Percentiles rank a stretch among this genome's conserved stretches.
These are phyloP conservation scores for Phytophthora lateralis DNA, from an alignment of 352 stramenopile genomes.

Conservation along the genomic window DNA sequence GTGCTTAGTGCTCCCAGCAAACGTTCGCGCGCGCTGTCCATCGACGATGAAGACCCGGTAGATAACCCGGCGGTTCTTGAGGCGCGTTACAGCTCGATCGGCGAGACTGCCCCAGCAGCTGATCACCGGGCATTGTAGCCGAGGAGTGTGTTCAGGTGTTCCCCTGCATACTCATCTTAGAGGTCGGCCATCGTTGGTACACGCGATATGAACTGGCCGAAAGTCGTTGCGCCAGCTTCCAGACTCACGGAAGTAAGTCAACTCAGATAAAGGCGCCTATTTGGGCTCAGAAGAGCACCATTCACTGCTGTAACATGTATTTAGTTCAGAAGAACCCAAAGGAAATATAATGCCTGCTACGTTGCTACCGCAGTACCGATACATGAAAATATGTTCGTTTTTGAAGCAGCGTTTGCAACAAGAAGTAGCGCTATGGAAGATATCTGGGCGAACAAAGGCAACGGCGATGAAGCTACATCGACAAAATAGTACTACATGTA, in stretches of 20 bases:
- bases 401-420: too few species aligned
- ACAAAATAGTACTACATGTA: too few species aligned
- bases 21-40: conserved; percentile 57
- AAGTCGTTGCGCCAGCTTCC: conserved; percentile 18
- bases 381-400: too few species aligned
- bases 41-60: conserved; percentile 67
- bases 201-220: conserved; percentile 22
- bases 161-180: conserved; percentile 14
- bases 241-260: conserved; percentile 19
- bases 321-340: conserved; percentile 42
- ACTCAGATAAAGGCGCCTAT: conserved; percentile 15
- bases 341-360: conserved; percentile 28
- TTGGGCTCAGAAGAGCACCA: conserved; percentile 9
- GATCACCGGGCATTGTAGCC: conserved; percentile 13
- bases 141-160: neutral
- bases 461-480: too few species aligned
- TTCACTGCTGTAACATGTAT: conserved; percentile 49
- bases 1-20: conserved; percentile 61
- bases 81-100: conserved; percentile 31
- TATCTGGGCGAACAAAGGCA: too few species aligned
- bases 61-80: conserved; percentile 47
- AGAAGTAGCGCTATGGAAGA: too few species aligned
- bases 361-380: neutral
- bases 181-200: conserved; percentile 16
- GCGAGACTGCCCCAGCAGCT: conserved; percentile 20